phyloP scores from a whole-genome alignment of 345 rosid genomes.

The Diplotaxis tenuifolia region DNA sequence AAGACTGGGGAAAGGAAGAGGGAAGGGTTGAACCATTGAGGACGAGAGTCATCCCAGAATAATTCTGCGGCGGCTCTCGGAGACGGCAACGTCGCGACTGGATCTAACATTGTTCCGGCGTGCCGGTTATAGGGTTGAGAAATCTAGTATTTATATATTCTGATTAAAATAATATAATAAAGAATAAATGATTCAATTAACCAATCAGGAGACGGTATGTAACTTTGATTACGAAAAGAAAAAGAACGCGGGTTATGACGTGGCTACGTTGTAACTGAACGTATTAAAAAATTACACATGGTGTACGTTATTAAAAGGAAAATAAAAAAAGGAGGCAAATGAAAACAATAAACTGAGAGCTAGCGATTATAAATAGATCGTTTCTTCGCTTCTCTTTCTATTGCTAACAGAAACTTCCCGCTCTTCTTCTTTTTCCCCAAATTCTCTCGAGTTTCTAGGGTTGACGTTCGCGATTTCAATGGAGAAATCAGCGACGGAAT shows the following conservation, averaged over 20 bases:
- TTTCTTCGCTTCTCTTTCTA: neutral
- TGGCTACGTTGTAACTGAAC: neutral
- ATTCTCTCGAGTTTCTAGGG: constrained; percentile 18
- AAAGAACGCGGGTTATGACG: neutral
- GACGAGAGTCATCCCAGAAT: constrained; percentile 86
- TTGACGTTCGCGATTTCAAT: neutral
- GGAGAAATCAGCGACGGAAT: constrained; percentile 22
- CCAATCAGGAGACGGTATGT: neutral
- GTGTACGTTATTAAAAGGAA: neutral
- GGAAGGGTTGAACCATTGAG: constrained; percentile 90
- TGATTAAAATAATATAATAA: neutral
- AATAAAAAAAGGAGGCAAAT: neutral
- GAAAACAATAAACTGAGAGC: neutral
- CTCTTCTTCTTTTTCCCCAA: neutral
- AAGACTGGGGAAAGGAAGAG: constrained; percentile 75
- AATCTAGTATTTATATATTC: neutral
- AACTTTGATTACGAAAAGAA: neutral
- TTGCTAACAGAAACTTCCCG: neutral
- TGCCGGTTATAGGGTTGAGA: neutral
- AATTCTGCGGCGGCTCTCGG: constrained; percentile 77
- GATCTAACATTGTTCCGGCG: constrained; percentile 46
- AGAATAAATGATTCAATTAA: too few species aligned
- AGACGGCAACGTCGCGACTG: constrained; percentile 49
- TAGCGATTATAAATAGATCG: neutral
- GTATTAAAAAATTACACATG: neutral